Evolutionary conservation across 371 early-diverging fungal genomes (phyloP).

Genomic region (Caulochytrium protostelioides): DNA sequence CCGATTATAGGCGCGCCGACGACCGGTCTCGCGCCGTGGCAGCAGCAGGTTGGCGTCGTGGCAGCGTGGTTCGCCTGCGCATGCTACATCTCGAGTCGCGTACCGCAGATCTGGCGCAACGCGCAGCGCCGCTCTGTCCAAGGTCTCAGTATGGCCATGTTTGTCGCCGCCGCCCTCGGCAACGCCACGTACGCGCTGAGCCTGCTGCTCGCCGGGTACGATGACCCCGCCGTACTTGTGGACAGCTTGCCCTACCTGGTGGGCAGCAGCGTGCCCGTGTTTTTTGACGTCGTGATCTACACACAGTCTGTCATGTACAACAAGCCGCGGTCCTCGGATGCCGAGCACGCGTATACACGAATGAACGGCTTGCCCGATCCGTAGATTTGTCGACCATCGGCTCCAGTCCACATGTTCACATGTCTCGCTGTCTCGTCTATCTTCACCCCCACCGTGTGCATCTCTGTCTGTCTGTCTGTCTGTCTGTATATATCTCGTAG

Average conservation of each 20-base stretch:
- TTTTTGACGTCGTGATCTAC: constrained; percentile 41
- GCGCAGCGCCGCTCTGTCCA: constrained; percentile 43
- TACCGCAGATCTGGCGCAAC: constrained; percentile 47
- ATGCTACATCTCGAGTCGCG: constrained; percentile 42
- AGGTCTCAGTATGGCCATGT: constrained; percentile 55
- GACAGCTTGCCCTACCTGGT: constrained; percentile 43
- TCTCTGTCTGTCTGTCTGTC: no score
- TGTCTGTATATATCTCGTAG: no score
- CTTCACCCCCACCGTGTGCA: no score
- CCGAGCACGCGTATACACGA: no score
- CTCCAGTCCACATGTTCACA: no score
- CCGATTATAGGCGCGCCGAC: no score
- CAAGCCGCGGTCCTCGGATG: no score
- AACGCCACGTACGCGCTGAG: constrained; percentile 51
- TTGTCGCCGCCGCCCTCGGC: constrained; percentile 55
- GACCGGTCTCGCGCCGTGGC: no score
- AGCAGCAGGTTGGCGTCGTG: constrained; percentile 31
- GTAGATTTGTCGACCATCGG: no score
- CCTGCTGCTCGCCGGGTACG: constrained; percentile 26
- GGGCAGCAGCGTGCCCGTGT: constrained; percentile 39
- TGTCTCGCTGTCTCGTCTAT: no score
- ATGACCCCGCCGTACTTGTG: constrained; percentile 13
- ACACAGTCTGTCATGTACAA: constrained; percentile 16
- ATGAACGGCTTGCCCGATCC: no score
- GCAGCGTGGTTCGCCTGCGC: constrained; percentile 43